Evolutionary conservation across 805 yeast genomes (phyloP), one percentile per base, ranked within the genome.

Genomic region (Kregervanrija delftensis): DNA sequence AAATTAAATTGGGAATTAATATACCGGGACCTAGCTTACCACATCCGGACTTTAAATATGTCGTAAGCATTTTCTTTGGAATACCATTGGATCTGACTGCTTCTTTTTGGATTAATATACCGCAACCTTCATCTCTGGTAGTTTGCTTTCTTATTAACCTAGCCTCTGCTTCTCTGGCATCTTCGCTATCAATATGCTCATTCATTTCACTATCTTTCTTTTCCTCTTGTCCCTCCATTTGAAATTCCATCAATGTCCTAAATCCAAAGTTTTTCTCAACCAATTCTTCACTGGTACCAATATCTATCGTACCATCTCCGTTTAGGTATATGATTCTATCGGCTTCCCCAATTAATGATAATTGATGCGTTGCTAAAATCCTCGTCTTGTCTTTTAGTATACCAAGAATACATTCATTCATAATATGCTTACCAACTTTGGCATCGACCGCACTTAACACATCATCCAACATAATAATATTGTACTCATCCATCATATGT

Each of bases 371-470:
- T 2, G 93, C 93, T 52, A 87, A 67, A 8, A 88, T 55, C 50
- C 90, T 69, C 0, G 96, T 87, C 53, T 75, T 78, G 13, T 63
- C 63, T 33, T 64, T 63, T 48, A 87, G 57, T 11, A 76, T 48
- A 0, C 83, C 87, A 45, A 72, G 51, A 36, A 87, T 63, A 64
- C 95, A 87, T 30, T 79, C 69, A 30, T 77, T 72, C 74, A 86
- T 77, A 42, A 86, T 83, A 54, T 81, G 88, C 45, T 76, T 76
- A n/a, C n/a, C n/a, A n/a, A n/a, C n/a, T n/a, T n/a, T n/a, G n/a
- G n/a, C n/a, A n/a, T n/a, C n/a, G n/a, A n/a, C 93, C 95, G 95
- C 95, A 65, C 86, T 78, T 46, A 86, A 69, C 12, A 86, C 88
- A 59, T 86, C 95, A 58, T 86, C 95, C 42, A 86, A 63, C 41